These are phyloP conservation scores for Curvularia verruculosa DNA, from an alignment of 2,329 filamentous ascomycete species.

Conservation along the genomic window DNA sequence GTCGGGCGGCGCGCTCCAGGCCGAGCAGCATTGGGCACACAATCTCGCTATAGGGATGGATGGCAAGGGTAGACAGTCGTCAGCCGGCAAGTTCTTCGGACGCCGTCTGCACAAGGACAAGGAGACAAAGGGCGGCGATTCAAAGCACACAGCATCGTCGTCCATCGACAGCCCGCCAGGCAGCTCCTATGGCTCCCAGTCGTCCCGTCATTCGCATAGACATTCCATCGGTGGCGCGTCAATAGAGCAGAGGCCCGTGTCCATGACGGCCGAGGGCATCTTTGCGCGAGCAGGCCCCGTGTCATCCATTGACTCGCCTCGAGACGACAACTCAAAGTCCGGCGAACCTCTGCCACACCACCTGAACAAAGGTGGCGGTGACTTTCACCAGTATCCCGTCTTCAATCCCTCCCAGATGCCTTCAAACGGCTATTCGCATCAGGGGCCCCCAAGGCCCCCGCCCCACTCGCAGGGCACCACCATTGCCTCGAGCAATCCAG, in stretches of 20 bases:
- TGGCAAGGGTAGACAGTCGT: conserved; percentile 83
- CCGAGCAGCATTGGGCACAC: conserved; percentile 21
- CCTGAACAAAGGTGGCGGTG: conserved; percentile 74
- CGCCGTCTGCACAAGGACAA: conserved; percentile 78
- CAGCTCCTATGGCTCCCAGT: conserved; percentile 68
- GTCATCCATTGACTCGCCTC: conserved; percentile 87
- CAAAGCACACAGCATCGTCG: conserved; percentile 58
- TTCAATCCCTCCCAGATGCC: conserved; percentile 64
- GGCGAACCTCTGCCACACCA: conserved; percentile 83
- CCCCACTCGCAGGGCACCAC: conserved; percentile 62
- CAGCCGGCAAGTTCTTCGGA: conserved; percentile 84
- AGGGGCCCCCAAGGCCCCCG: conserved; percentile 66
- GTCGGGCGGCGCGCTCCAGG: conserved; percentile 18
- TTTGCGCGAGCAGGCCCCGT: conserved; percentile 82
- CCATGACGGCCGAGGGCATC: conserved; percentile 67
- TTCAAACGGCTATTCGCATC: conserved; percentile 55
- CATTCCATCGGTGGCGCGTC: conserved; percentile 59
- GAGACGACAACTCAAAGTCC: conserved; percentile 68
- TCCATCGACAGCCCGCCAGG: conserved; percentile 66
- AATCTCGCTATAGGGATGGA: conserved; percentile 51
- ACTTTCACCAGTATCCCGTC: conserved; percentile 89
- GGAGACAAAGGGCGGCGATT: conserved; percentile 26
- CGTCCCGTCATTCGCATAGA: conserved; percentile 69
- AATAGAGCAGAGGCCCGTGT: conserved; percentile 66
- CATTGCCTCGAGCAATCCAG: conserved; percentile 71